Base-by-base conservation (phyloP, 2,329 filamentous ascomycete species). In the Neurospora crassa region DNA sequence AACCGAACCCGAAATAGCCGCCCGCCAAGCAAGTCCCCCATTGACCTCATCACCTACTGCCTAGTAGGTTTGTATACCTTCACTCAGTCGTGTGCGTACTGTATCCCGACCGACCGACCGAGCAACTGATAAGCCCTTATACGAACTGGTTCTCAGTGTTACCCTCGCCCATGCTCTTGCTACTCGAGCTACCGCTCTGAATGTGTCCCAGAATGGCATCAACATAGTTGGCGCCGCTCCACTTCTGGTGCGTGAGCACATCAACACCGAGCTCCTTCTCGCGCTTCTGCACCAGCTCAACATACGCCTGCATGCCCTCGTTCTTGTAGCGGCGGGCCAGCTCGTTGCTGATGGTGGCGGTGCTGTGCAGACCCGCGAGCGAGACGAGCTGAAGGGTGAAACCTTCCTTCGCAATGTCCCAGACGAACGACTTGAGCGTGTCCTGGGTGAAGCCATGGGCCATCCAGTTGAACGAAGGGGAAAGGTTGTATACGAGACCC, bases 381-480 rank as follows among this genome's bases (percentile, higher is more conserved):
- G 88, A 90, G 72, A 91, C 87, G 40, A 91, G 84, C 82, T 91
- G 89, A 76, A 91, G 81, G 11, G 89, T 89, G 79, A 90, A 95
- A 72, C 95, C 95, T 77, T 97, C 92, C 79, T 90, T 89, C 10
- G 94, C 96, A 75, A 99, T 89, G 80, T 98, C 95, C 95, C 95
- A 98, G 77, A 99, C 92, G 81, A 99, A 99, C 6, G 89, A 93
- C 83, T 92, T 93, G 70, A 99, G 86, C 6, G 91, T 91, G 73
- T 89, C 90, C 74, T 94, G 89, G 3, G 88, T 91, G 82, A 98
- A 99, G 40, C 95, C 96, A 79, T 98, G 94, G 12, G 90, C 90
- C 89, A 96, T 96, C 96, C 96, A 99, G 85, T 99, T 98, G 87
- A 99, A 99, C 10, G 93, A 97, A 0, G 96, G 96, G 5, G 91